phyloP scores from a whole-genome alignment of 768 basidiomycete species.

The Podaxis pistillaris region DNA sequence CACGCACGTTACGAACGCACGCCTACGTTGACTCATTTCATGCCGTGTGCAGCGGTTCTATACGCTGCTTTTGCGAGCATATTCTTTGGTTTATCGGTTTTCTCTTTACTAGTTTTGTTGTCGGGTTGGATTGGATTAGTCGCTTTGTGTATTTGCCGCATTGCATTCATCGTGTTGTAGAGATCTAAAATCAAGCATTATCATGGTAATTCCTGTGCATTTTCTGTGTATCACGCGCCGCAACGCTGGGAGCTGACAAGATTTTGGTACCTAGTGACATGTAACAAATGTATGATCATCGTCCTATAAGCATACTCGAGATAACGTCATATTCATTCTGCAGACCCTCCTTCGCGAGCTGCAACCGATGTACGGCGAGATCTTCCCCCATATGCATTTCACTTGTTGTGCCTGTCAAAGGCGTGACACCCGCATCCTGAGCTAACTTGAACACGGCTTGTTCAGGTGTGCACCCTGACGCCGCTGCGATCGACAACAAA shows the following conservation, averaged over 20 bases:
- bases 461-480: constrained; percentile 52
- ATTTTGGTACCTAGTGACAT: not conserved
- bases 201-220: not conserved
- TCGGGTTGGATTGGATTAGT: constrained; percentile 5
- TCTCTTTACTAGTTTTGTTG: not conserved
- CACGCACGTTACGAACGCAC: not conserved
- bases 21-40: not conserved
- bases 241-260: not conserved
- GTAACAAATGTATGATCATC: not conserved
- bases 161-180: not conserved
- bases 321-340: constrained; percentile 4
- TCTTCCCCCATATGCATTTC: constrained; percentile 55
- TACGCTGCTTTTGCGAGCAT: not conserved
- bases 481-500: constrained; percentile 42
- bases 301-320: constrained; percentile 3
- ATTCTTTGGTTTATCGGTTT: not conserved
- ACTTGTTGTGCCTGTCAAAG: constrained; percentile 73
- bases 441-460: constrained; percentile 71
- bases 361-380: constrained; percentile 10
- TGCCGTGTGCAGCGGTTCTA: not conserved
- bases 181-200: not conserved
- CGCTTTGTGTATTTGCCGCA: not conserved
- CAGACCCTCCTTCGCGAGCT: constrained; percentile 10
- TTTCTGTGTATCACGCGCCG: not conserved
- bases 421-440: constrained; percentile 63